phyloP scores from a whole-genome alignment of 2,329 filamentous ascomycete genomes.

The Graphiopsis chlorocephala region DNA sequence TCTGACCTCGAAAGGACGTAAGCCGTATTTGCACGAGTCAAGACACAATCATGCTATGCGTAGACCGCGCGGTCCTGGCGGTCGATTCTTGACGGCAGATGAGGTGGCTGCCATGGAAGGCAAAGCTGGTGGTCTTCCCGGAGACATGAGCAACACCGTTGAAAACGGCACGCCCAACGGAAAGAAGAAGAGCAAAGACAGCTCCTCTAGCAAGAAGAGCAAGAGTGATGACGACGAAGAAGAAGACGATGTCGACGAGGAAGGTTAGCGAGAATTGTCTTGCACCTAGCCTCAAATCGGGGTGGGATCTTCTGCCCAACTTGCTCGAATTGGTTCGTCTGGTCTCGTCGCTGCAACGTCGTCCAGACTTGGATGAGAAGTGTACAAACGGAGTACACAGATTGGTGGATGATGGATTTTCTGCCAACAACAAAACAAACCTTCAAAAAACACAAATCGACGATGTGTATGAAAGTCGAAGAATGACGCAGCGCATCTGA shows the following conservation, averaged over 20 bases:
- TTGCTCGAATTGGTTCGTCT: not conserved
- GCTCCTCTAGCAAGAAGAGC: conserved; percentile 14
- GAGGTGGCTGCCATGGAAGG: conserved; percentile 89
- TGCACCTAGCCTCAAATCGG: not conserved
- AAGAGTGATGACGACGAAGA: conserved; percentile 17
- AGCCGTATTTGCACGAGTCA: conserved; percentile 96
- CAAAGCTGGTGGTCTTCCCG: conserved; percentile 37
- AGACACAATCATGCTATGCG: conserved; percentile 98
- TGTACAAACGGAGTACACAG: not conserved
- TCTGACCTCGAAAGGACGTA: conserved; percentile 89
- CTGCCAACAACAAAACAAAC: not conserved
- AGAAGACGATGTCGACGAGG: conserved; percentile 20
- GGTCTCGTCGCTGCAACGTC: not conserved
- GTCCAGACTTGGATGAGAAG: not conserved
- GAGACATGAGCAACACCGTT: conserved; percentile 10
- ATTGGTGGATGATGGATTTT: not conserved
- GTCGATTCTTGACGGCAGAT: conserved; percentile 92
- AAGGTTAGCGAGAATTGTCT: not conserved
- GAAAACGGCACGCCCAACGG: conserved; percentile 11
- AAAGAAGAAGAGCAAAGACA: conserved; percentile 12
- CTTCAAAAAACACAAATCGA: not conserved
- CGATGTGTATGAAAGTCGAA: conserved; percentile 8
- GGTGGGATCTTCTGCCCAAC: not conserved
- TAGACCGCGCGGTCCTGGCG: conserved; percentile 85
- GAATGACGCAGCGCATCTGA: not conserved